Conservation (phyloP, 2,329 filamentous ascomycete species). For the Chrysoporthe deuterocubensis region DNA sequence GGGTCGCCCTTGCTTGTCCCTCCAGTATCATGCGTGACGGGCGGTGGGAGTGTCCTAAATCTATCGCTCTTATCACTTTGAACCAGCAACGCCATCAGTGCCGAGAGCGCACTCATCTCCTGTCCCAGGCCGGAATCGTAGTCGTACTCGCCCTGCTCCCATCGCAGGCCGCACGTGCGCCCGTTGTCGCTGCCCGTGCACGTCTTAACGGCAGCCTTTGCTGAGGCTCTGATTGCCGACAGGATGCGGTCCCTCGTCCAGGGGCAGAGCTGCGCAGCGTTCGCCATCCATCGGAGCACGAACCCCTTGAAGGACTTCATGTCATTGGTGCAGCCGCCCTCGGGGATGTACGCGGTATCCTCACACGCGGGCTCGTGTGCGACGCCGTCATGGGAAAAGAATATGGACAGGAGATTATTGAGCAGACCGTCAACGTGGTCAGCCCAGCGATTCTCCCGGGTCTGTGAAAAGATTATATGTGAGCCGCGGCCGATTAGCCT, state of each 20-base stretch:
- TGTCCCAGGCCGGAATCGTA: slow-evolving; percentile 62
- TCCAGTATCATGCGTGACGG: slow-evolving; percentile 6
- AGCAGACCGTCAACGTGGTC: slow-evolving; percentile 59
- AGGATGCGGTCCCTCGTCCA: slow-evolving; percentile 58
- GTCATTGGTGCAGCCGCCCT: slow-evolving; percentile 67
- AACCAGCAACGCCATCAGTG: slow-evolving; percentile 56
- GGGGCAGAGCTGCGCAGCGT: slow-evolving; percentile 65
- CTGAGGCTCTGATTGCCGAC: slow-evolving; percentile 60
- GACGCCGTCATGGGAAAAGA: slow-evolving; percentile 59
- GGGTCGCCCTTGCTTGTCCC: slow-evolving; percentile 11
- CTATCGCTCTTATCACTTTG: slow-evolving; percentile 41
- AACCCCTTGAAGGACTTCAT: slow-evolving; percentile 76
- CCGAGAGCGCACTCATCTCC: slow-evolving; percentile 59
- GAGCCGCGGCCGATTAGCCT: neutral
- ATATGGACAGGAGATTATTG: slow-evolving; percentile 51
- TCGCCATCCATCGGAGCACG: slow-evolving; percentile 67
- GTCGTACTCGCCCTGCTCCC: slow-evolving; percentile 47
- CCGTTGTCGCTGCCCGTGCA: slow-evolving; percentile 60
- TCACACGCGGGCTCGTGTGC: slow-evolving; percentile 73
- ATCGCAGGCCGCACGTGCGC: slow-evolving; percentile 11
- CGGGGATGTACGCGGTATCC: slow-evolving; percentile 33
- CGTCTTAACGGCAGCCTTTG: slow-evolving; percentile 61
- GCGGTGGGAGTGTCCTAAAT: neutral
- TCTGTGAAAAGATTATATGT: slow-evolving; percentile 35
- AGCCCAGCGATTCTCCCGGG: slow-evolving; percentile 55